These are phyloP conservation scores for Zarea fungicola DNA, from an alignment of 2,329 filamentous ascomycete species.

Conservation along the genomic window DNA sequence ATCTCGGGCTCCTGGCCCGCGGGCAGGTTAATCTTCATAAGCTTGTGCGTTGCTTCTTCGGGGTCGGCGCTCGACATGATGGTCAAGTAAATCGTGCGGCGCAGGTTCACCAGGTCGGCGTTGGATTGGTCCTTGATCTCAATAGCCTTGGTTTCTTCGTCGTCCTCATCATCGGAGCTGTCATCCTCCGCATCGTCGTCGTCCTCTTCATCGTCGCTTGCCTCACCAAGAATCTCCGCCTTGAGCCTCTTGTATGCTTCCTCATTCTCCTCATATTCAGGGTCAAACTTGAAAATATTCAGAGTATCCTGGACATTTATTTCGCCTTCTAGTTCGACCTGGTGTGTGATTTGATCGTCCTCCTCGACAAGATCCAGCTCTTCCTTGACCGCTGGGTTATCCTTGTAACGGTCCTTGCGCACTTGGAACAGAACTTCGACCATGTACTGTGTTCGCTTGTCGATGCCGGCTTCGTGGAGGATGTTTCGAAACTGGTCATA, in stretches of 20 bases:
- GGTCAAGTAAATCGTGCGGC: slow-evolving; percentile 91
- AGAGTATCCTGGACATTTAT: slow-evolving; percentile 80
- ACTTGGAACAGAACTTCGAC: slow-evolving; percentile 97
- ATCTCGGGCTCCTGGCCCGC: slow-evolving; percentile 82
- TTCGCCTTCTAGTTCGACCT: slow-evolving; percentile 73
- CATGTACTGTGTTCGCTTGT: slow-evolving; percentile 99
- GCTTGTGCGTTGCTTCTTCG: slow-evolving; percentile 94
- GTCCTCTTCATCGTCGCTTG: slow-evolving; percentile 75
- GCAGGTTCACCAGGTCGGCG: slow-evolving; percentile 87
- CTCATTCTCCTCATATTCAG: slow-evolving; percentile 86
- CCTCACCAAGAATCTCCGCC: slow-evolving; percentile 90
- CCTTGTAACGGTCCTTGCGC: slow-evolving; percentile 93
- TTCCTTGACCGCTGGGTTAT: slow-evolving; percentile 84
- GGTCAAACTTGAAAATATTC: slow-evolving; percentile 93
- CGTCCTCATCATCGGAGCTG: slow-evolving; percentile 66
- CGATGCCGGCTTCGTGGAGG: slow-evolving; percentile 92
- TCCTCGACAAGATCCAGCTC: slow-evolving; percentile 95
- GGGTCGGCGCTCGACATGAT: slow-evolving; percentile 96
- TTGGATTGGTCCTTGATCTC: slow-evolving; percentile 99
- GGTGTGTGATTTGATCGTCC: slow-evolving; percentile 95
- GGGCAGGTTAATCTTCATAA: slow-evolving; percentile 90
- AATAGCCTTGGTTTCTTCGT: slow-evolving; percentile 72
- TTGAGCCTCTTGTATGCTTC: slow-evolving; percentile 85
- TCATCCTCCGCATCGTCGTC: slow-evolving; percentile 61
- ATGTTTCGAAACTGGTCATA: slow-evolving; percentile 96